Evolutionary conservation across 805 yeast genomes (phyloP).

Genomic region (Torulaspora delbrueckii): DNA sequence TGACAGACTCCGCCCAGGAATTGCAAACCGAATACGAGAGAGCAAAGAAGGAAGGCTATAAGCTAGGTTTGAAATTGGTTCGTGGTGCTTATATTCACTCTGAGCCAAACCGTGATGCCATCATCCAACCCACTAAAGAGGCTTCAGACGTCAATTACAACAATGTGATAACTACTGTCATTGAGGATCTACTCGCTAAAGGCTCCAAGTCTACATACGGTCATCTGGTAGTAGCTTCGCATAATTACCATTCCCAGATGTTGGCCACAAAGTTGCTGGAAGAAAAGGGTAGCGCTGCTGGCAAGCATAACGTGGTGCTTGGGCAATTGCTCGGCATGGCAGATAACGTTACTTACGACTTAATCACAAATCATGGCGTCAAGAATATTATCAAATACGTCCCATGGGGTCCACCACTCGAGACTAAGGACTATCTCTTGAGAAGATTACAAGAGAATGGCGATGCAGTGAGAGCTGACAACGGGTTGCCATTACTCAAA

Average conservation of each 20-base stretch:
- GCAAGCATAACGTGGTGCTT: slow-evolving; percentile 65
- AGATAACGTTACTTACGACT: slow-evolving; percentile 75
- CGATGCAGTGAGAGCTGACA: slow-evolving; percentile 82
- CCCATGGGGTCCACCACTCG: slow-evolving; percentile 96
- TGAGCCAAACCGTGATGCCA: slow-evolving; percentile 61
- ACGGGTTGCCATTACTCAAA: slow-evolving; percentile 68
- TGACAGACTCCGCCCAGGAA: slow-evolving; percentile 62
- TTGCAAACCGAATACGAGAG: slow-evolving; percentile 57
- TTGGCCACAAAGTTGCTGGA: slow-evolving; percentile 57
- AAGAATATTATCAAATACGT: slow-evolving; percentile 86
- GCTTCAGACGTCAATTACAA: slow-evolving; percentile 80
- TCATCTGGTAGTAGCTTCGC: slow-evolving; percentile 87
- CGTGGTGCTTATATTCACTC: slow-evolving; percentile 95
- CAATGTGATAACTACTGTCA: slow-evolving; percentile 57
- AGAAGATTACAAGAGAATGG: slow-evolving; percentile 95
- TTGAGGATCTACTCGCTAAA: slow-evolving; percentile 50
- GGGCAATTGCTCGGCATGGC: slow-evolving; percentile 97
- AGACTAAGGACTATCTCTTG: slow-evolving; percentile 82
- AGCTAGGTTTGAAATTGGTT: slow-evolving; percentile 82
- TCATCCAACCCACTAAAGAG: slow-evolving; percentile 69
- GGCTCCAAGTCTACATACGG: slow-evolving; percentile 51
- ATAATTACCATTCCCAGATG: slow-evolving; percentile 73
- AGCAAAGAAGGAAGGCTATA: slow-evolving; percentile 58
- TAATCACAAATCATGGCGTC: slow-evolving; percentile 58
- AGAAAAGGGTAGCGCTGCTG: slow-evolving; percentile 44